Evolutionary conservation across 345 rosid species (phyloP).

Genomic region (Acer negundo): DNA sequence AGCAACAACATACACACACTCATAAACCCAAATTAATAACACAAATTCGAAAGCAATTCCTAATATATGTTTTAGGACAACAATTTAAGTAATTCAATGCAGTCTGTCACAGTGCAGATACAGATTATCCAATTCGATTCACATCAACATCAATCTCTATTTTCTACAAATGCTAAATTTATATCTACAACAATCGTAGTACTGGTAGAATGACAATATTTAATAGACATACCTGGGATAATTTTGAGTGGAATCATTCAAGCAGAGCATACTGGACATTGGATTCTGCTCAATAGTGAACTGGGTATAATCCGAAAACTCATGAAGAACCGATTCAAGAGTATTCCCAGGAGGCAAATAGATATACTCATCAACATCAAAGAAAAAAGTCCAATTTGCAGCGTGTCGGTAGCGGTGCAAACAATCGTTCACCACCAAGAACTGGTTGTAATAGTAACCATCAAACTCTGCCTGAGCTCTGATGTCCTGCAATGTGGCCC

Average conservation of each 20-base stretch:
- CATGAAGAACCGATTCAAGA: constrained; percentile 57
- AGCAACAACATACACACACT: background rate
- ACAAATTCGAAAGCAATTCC: background rate
- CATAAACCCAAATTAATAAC: background rate
- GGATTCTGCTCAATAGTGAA: constrained; percentile 95
- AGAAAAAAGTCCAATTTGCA: constrained; percentile 85
- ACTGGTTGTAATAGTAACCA: constrained; percentile 87
- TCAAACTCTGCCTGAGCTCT: constrained; percentile 62
- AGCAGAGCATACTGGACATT: constrained; percentile 77
- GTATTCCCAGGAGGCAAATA: constrained; percentile 57
- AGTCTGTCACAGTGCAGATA: background rate
- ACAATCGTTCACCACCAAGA: constrained; percentile 84
- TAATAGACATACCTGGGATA: constrained; percentile 51
- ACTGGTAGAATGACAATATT: too few species aligned
- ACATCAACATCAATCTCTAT: background rate
- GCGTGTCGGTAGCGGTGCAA: constrained; percentile 63
- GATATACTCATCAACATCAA: constrained; percentile 88
- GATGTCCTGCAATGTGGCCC: constrained; percentile 79
- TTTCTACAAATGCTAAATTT: background rate
- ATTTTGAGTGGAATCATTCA: constrained; percentile 54
- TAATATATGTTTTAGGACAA: background rate
- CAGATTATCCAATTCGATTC: background rate
- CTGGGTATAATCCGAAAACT: constrained; percentile 64
- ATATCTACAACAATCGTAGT: too few species aligned
- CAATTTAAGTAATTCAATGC: background rate